Conservation (phyloP, 108 stramenopile genomes). For the Discostella stelligeroides region DNA sequence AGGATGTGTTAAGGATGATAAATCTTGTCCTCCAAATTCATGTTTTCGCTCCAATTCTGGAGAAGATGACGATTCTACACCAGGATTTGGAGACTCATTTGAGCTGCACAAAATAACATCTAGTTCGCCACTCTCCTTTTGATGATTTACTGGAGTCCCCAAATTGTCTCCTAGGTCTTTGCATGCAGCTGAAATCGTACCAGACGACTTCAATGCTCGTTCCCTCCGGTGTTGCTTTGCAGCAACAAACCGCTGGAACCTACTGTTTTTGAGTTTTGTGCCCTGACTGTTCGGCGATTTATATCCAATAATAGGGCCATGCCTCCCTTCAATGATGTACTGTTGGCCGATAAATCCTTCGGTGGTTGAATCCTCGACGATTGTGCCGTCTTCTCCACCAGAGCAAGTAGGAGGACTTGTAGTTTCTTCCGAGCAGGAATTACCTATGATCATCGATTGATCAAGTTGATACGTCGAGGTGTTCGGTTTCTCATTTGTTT, state of each 20-base stretch:
- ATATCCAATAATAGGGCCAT: constrained; percentile 18
- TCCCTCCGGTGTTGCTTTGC: constrained; percentile 31
- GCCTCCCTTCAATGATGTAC: constrained; percentile 31
- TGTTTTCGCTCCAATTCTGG: no score
- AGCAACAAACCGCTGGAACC: constrained; percentile 29
- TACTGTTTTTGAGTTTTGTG: constrained; percentile 8
- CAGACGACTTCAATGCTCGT: background rate
- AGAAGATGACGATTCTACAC: background rate
- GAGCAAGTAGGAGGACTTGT: background rate
- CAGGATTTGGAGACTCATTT: background rate
- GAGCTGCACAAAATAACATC: background rate
- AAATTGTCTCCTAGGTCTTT: background rate
- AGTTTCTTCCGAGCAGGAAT: no score
- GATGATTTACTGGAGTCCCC: background rate
- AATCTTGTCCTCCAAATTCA: background rate
- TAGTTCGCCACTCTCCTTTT: background rate
- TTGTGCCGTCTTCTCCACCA: background rate
- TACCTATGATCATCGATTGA: background rate
- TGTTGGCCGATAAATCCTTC: background rate
- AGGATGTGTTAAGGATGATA: background rate
- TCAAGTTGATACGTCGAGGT: background rate
- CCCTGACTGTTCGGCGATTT: constrained; percentile 6
- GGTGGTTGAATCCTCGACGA: background rate
- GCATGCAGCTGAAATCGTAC: background rate
- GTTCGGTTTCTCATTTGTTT: background rate